Percentiles rank a stretch among this genome's conserved stretches.
These are phyloP conservation scores for Peziza echinospora DNA, from an alignment of 495 filamentous ascomycete species.

Conservation along the genomic window DNA sequence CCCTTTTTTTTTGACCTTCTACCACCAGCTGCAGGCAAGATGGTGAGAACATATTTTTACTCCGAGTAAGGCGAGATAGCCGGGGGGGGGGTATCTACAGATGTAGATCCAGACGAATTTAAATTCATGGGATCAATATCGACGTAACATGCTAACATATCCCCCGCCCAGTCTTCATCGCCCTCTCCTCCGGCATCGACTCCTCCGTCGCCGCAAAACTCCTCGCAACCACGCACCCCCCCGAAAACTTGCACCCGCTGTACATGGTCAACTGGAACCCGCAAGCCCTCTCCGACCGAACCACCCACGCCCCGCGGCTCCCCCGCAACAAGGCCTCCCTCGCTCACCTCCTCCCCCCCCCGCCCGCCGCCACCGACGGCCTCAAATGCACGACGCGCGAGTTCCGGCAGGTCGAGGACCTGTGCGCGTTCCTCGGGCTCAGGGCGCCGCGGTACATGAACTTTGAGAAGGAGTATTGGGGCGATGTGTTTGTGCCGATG, in stretches of 20 bases:
- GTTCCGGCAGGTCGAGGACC: conserved; percentile 10
- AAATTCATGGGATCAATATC: too few relatives aligned
- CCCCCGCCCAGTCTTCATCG: conserved; percentile 12
- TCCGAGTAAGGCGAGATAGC: too few relatives aligned
- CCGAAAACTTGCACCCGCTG: conserved; percentile 15
- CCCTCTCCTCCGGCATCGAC: conserved; percentile 18
- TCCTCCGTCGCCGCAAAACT: conserved; percentile 15
- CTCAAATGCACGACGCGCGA: conserved; percentile 12
- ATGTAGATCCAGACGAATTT: too few relatives aligned
- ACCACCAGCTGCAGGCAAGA: too few relatives aligned
- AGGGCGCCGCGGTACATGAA: conserved; percentile 9
- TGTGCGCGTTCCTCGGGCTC: conserved; percentile 10
- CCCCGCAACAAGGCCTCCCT: conserved; percentile 11
- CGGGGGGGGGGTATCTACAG: too few relatives aligned
- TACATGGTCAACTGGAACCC: conserved; percentile 19
- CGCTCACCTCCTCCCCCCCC: not conserved
- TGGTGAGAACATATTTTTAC: too few relatives aligned
- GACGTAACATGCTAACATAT: conserved; percentile 18
- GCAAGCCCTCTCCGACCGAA: conserved; percentile 6
- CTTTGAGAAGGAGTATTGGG: conserved; percentile 19
- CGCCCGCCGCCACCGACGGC: not conserved
- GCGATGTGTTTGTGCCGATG: conserved; percentile 17
- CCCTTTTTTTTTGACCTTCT: too few relatives aligned
- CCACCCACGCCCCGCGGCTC: conserved; percentile 2
- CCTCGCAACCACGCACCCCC: conserved; percentile 10